These are phyloP conservation scores for Parmales sp. DNA, from an alignment of 108 stramenopile species.

Conservation along the genomic window DNA sequence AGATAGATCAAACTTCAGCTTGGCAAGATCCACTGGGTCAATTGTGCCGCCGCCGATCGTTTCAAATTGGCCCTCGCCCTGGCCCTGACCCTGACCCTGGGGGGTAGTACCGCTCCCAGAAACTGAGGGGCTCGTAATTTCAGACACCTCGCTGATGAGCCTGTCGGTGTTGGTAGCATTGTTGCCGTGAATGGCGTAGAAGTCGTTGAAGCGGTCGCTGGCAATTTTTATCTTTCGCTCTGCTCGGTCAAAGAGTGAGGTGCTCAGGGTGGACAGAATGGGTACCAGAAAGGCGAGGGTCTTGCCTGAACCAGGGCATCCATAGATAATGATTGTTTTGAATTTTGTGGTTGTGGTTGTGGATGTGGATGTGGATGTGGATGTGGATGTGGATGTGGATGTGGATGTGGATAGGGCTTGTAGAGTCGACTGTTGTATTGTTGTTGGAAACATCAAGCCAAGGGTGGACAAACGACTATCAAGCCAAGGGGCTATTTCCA, in stretches of 20 bases:
- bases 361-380: too few species aligned
- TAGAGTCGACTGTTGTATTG: constrained; percentile 41
- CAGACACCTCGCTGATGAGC: constrained; percentile 55
- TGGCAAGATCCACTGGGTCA: constrained; percentile 46
- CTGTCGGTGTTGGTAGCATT: constrained; percentile 66
- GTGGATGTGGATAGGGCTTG: not conserved
- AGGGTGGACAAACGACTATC: constrained; percentile 55
- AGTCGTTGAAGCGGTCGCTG: too few species aligned
- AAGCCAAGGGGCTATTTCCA: constrained; percentile 72
- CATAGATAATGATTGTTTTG: constrained; percentile 42
- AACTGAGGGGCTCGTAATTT: constrained; percentile 55
- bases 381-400: too few species aligned
- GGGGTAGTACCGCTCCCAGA: constrained; percentile 58
- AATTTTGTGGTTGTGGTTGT: too few species aligned
- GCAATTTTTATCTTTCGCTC: too few species aligned
- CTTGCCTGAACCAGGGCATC: constrained; percentile 75
- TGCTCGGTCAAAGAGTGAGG: constrained; percentile 69
- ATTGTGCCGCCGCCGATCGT: constrained; percentile 33
- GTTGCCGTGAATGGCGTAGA: constrained; percentile 48
- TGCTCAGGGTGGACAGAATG: constrained; percentile 54
- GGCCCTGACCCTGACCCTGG: constrained; percentile 31
- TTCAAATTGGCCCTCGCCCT: constrained; percentile 25
- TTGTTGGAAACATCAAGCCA: constrained; percentile 64
- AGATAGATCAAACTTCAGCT: constrained; percentile 46
- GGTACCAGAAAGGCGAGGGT: constrained; percentile 68